These are phyloP conservation scores for Helicostylum pulchrum DNA, from an alignment of 192 early-diverging fungal species.

Conservation along the genomic window DNA sequence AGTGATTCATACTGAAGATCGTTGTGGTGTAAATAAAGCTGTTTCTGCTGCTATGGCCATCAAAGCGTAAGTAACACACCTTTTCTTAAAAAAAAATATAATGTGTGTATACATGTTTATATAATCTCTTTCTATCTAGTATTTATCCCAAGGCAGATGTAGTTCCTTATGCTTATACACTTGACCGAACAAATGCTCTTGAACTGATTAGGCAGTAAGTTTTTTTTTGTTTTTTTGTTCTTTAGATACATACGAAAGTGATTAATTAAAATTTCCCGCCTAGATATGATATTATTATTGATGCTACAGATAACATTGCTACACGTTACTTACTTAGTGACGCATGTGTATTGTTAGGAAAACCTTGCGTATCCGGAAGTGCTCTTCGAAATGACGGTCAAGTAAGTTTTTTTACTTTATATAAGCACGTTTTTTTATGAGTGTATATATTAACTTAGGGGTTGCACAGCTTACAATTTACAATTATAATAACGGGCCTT, in stretches of 20 bases:
- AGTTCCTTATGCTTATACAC: slow-evolving; percentile 60
- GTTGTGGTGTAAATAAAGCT: slow-evolving; percentile 68
- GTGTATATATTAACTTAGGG: background rate
- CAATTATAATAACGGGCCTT: slow-evolving; percentile 86
- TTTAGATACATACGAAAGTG: background rate
- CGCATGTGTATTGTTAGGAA: slow-evolving; percentile 77
- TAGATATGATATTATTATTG: slow-evolving; percentile 83
- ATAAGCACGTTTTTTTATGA: no score
- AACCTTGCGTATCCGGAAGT: slow-evolving; percentile 86
- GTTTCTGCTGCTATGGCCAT: slow-evolving; percentile 67
- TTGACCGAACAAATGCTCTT: slow-evolving; percentile 82
- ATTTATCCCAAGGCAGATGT: slow-evolving; percentile 68
- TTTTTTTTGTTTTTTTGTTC: slow-evolving; percentile 2
- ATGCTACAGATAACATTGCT: slow-evolving; percentile 92
- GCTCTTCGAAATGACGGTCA: slow-evolving; percentile 92
- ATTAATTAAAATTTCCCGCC: background rate
- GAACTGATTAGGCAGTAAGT: slow-evolving; percentile 55
- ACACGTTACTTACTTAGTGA: slow-evolving; percentile 96
- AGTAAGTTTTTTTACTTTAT: slow-evolving; percentile 12
- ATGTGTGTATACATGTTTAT: background rate
- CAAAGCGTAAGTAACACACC: slow-evolving; percentile 36
- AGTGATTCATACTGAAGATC: slow-evolving; percentile 81
- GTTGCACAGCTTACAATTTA: slow-evolving; percentile 77
- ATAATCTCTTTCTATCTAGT: slow-evolving; percentile 33
- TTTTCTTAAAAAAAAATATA: background rate